Evolutionary conservation across 1,284 basidiomycete species (phyloP).

Genomic region (Tranzscheliella williamsii): DNA sequence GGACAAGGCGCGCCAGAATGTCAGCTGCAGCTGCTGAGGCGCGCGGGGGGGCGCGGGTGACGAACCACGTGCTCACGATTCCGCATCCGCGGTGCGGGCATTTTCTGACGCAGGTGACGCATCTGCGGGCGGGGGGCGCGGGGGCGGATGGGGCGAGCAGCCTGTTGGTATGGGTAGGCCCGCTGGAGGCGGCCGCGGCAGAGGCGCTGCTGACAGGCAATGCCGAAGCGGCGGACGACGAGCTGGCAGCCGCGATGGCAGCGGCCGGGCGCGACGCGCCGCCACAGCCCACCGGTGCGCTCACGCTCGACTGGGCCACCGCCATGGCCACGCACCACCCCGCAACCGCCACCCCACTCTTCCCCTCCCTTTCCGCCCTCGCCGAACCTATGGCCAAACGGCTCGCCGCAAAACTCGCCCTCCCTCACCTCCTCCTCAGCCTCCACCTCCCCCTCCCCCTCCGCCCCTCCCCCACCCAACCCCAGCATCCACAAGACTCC

Average conservation of each 20-base stretch:
- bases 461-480: neutral
- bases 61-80: conserved; percentile 21
- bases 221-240: neutral
- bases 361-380: conserved; percentile 3
- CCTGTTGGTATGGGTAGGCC: conserved; percentile 18
- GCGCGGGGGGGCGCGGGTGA: conserved; percentile 3
- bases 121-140: conserved; percentile 1
- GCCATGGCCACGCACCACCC: conserved; percentile 13
- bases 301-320: conserved; percentile 30
- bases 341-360: conserved; percentile 1
- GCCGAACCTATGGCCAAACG: conserved; percentile 14
- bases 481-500: conserved; percentile 23
- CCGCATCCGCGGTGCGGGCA: conserved; percentile 5
- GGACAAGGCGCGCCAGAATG: neutral
- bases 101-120: conserved; percentile 21
- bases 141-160: neutral
- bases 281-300: neutral
- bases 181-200: conserved; percentile 7
- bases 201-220: neutral
- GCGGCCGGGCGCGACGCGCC: conserved; percentile 5
- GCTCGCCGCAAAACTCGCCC: conserved; percentile 7
- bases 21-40: neutral
- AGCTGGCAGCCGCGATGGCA: conserved; percentile 4
- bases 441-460: conserved; percentile 31
- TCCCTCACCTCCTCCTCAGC: conserved; percentile 41